phyloP scores from a whole-genome alignment of 495 filamentous ascomycete species.

The Geoglossum glabrum region DNA sequence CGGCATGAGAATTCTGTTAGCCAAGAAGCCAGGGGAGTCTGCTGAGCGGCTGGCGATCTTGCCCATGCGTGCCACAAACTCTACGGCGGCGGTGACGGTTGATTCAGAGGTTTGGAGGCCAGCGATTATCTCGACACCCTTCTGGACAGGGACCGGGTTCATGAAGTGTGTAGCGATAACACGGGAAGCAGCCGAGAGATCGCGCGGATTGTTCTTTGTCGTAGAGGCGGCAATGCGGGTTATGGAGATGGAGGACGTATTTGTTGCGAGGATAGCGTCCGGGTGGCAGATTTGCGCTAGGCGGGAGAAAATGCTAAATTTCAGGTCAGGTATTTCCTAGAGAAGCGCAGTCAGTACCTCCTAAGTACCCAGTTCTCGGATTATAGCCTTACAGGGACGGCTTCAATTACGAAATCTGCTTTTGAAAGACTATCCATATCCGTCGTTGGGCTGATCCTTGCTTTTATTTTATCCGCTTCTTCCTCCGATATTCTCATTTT shows the following conservation, averaged over 20 bases:
- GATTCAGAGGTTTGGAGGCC: conserved; percentile 73
- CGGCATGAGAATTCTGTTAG: conserved; percentile 94
- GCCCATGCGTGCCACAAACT: conserved; percentile 76
- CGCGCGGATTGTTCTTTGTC: conserved; percentile 44
- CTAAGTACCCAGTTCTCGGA: not conserved
- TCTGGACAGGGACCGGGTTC: conserved; percentile 95
- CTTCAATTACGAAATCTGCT: conserved; percentile 95
- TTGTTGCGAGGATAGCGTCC: conserved; percentile 85
- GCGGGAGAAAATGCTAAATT: conserved; percentile 67
- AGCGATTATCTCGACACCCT: conserved; percentile 92
- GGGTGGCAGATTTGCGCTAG: conserved; percentile 68
- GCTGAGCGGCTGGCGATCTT: conserved; percentile 75
- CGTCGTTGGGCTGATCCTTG: conserved; percentile 46
- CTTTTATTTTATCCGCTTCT: conserved; percentile 48
- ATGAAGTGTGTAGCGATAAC: conserved; percentile 97
- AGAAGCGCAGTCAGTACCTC: not conserved
- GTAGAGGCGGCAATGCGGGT: conserved; percentile 85
- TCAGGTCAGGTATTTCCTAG: conserved; percentile 64
- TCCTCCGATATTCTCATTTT: conserved; percentile 66
- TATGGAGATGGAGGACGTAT: conserved; percentile 94
- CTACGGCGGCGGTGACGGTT: conserved; percentile 67
- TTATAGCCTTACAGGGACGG: conserved; percentile 39
- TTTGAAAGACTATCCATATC: conserved; percentile 59
- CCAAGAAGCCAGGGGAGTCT: conserved; percentile 85
- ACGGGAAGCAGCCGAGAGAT: conserved; percentile 63